A percentile compares a stretch with the other conserved stretches of the same genome.
These are phyloP conservation scores for Coccomyxa subellipsoidea DNA, from an alignment of 163 green algal species.

Conservation along the genomic window DNA sequence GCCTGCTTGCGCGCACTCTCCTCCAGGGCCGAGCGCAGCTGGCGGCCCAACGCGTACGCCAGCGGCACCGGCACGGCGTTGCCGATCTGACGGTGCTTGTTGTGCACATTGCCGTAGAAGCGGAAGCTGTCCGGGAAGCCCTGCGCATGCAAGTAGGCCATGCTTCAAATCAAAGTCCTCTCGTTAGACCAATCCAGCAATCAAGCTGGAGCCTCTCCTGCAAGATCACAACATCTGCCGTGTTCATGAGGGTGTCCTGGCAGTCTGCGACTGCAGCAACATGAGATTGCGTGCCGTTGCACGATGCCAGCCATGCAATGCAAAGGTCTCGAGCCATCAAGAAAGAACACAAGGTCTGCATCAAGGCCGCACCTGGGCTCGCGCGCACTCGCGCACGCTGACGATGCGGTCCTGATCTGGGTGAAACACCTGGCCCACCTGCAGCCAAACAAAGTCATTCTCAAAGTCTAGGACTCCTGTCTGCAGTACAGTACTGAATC, in stretches of 20 bases:
- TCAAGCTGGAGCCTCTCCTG: too few species aligned
- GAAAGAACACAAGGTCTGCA: background rate
- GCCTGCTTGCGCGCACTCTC: slow-evolving; percentile 5
- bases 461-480: too few species aligned
- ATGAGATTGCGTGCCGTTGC: too few species aligned
- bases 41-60: slow-evolving; percentile 63
- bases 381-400: slow-evolving; percentile 89
- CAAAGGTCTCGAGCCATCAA: background rate
- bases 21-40: slow-evolving; percentile 64
- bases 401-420: slow-evolving; percentile 95
- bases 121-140: slow-evolving; percentile 83
- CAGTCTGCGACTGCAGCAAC: too few species aligned
- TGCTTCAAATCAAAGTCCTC: too few species aligned
- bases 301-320: too few species aligned
- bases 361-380: slow-evolving; percentile 67
- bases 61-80: slow-evolving; percentile 85
- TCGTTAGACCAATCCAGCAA: too few species aligned
- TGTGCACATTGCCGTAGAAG: slow-evolving; percentile 83
- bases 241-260: too few species aligned
- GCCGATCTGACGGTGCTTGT: slow-evolving; percentile 82
- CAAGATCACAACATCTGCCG: too few species aligned
- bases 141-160: too few species aligned
- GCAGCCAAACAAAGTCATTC: background rate
- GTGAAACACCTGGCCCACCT: slow-evolving; percentile 92
- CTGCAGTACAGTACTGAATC: too few species aligned